phyloP scores from a whole-genome alignment of 1,284 basidiomycete species.

The Boletellus deceptivus region DNA sequence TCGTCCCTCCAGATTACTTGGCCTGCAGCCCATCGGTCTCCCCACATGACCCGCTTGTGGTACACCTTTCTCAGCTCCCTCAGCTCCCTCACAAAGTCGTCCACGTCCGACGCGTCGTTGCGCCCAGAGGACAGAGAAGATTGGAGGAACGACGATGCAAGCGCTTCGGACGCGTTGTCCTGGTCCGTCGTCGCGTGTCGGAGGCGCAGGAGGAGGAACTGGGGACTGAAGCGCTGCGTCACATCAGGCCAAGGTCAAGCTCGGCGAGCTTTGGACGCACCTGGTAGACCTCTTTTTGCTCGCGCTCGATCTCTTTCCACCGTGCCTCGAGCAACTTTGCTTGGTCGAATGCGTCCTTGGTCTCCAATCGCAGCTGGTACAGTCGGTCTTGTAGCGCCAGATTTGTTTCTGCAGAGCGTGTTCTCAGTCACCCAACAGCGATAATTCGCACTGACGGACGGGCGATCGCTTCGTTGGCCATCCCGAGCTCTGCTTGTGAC shows the following conservation, averaged over 20 bases:
- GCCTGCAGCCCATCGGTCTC: constrained; percentile 79
- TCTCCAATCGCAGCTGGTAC: constrained; percentile 72
- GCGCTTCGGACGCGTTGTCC: constrained; percentile 81
- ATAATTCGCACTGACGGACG: constrained; percentile 48
- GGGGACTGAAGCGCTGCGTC: constrained; percentile 73
- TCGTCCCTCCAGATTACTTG: constrained; percentile 81
- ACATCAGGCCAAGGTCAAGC: constrained; percentile 8
- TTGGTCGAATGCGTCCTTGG: constrained; percentile 81
- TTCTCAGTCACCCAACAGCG: constrained; percentile 7
- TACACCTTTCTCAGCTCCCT: constrained; percentile 82
- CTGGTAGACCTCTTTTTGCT: constrained; percentile 85
- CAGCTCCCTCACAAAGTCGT: constrained; percentile 86
- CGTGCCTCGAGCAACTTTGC: constrained; percentile 76
- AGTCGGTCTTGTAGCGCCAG: constrained; percentile 71
- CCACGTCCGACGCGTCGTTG: constrained; percentile 61
- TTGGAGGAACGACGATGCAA: constrained; percentile 80
- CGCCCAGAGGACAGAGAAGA: constrained; percentile 39
- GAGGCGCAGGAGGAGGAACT: constrained; percentile 83
- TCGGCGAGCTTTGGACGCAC: constrained; percentile 40
- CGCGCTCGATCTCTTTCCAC: constrained; percentile 83
- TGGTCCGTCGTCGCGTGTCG: constrained; percentile 84
- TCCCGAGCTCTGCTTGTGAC: constrained; percentile 73
- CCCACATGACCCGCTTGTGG: constrained; percentile 88
- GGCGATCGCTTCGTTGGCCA: constrained; percentile 82
- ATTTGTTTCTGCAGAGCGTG: constrained; percentile 52